These are phyloP conservation scores for Sporothrix dimorphospora DNA, from an alignment of 2,329 filamentous ascomycete genomes.

Conservation along the genomic window DNA sequence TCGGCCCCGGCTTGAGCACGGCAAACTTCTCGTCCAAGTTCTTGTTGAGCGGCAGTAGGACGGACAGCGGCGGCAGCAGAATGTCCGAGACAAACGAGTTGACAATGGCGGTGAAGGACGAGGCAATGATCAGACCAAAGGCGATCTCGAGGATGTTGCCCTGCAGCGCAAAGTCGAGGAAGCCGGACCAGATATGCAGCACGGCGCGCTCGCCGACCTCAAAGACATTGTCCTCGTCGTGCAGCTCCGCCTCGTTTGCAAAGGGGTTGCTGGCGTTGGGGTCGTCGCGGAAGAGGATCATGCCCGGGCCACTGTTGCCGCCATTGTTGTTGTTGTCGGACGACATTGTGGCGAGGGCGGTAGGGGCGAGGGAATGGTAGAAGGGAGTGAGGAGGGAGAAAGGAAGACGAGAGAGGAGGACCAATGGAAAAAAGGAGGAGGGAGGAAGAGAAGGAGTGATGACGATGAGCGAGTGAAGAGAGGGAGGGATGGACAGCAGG, in stretches of 20 bases:
- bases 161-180: slow-evolving; percentile 72
- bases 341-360: too few species aligned
- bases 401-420: background rate
- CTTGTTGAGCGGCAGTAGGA: slow-evolving; percentile 68
- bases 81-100: slow-evolving; percentile 74
- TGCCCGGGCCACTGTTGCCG: slow-evolving; percentile 3
- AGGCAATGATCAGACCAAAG: slow-evolving; percentile 72
- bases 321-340: slow-evolving; percentile 3
- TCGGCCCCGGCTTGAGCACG: slow-evolving; percentile 61
- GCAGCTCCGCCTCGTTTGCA: slow-evolving; percentile 43
- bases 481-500: background rate
- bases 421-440: background rate
- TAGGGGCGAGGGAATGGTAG: background rate
- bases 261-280: slow-evolving; percentile 40
- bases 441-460: background rate
- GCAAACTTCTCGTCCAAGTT: slow-evolving; percentile 78
- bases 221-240: slow-evolving; percentile 43
- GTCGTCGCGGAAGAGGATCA: slow-evolving; percentile 35
- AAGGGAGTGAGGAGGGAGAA: too few species aligned
- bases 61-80: slow-evolving; percentile 68
- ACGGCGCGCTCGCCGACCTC: slow-evolving; percentile 53
- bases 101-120: slow-evolving; percentile 71
- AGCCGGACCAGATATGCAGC: slow-evolving; percentile 61
- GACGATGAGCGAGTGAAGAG: background rate
- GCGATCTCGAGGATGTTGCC: slow-evolving; percentile 78